Percentiles rank a stretch among this genome's conserved stretches.
These are phyloP conservation scores for Capronia americana DNA, from an alignment of 2,329 filamentous ascomycete species.

Conservation along the genomic window DNA sequence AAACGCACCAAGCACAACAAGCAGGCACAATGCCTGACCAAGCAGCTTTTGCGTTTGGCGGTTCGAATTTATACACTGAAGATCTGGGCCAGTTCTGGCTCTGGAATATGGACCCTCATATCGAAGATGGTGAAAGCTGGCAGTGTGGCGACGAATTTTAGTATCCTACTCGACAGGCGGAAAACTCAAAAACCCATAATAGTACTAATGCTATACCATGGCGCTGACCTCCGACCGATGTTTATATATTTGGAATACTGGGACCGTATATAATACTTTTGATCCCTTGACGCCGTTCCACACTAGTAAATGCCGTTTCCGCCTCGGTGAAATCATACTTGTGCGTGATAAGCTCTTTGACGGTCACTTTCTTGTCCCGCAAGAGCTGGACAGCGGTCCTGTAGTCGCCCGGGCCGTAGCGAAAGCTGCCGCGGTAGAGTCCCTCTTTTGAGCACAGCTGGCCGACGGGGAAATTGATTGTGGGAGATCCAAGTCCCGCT, in stretches of 20 bases:
- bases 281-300: neutral
- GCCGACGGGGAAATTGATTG: constrained; percentile 42
- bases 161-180: neutral
- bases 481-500: constrained; percentile 56
- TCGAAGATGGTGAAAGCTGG: neutral
- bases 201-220: neutral
- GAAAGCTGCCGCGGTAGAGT: constrained; percentile 42
- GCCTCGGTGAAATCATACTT: constrained; percentile 41
- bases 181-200: neutral
- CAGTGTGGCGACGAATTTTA: neutral
- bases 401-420: constrained; percentile 44
- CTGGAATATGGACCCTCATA: neutral
- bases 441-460: constrained; percentile 43
- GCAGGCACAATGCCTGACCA: too few species aligned
- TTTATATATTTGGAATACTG: neutral
- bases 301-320: constrained; percentile 37
- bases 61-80: neutral
- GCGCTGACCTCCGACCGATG: neutral
- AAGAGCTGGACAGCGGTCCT: constrained; percentile 48
- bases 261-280: neutral
- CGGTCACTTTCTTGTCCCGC: constrained; percentile 37
- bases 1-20: neutral
- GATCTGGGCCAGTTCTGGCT: neutral
- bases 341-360: constrained; percentile 43
- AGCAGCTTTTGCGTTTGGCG: neutral